These are phyloP conservation scores for Pseudocercospora pini-densiflorae DNA, from an alignment of 2,329 filamentous ascomycete genomes.

Conservation along the genomic window DNA sequence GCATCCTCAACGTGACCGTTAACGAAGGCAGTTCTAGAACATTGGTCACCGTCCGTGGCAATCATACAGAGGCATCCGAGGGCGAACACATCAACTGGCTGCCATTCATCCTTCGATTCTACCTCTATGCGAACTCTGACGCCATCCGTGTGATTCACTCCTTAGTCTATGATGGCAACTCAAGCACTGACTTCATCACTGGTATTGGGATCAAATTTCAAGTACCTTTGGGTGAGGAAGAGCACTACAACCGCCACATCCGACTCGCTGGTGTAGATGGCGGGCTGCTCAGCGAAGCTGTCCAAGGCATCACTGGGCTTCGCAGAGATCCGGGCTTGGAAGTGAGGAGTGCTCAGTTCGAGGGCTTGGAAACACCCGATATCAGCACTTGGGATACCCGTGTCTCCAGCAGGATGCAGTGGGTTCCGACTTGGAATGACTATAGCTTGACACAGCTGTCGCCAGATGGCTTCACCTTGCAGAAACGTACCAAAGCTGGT, in stretches of 20 bases:
- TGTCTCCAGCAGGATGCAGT: slow-evolving; percentile 55
- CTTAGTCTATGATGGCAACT: slow-evolving; percentile 59
- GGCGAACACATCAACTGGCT: slow-evolving; percentile 55
- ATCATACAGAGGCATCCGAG: slow-evolving; percentile 40
- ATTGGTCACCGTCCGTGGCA: slow-evolving; percentile 54
- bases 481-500: slow-evolving; percentile 63
- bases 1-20: slow-evolving; percentile 57
- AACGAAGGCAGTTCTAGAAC: slow-evolving; percentile 51
- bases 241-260: slow-evolving; percentile 64
- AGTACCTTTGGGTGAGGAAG: slow-evolving; percentile 58
- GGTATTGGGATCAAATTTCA: slow-evolving; percentile 61
- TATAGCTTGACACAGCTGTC: slow-evolving; percentile 63
- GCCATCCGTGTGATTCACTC: slow-evolving; percentile 61
- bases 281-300: slow-evolving; percentile 61
- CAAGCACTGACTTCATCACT: slow-evolving; percentile 56
- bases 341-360: slow-evolving; percentile 57
- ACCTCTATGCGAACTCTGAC: slow-evolving; percentile 62
- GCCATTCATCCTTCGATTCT: slow-evolving; percentile 61
- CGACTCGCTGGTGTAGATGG: slow-evolving; percentile 60
- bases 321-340: slow-evolving; percentile 58
- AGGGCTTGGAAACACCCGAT: slow-evolving; percentile 52
- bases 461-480: slow-evolving; percentile 63
- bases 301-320: slow-evolving; percentile 64
- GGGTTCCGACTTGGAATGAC: slow-evolving; percentile 64
- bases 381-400: slow-evolving; percentile 53